These are phyloP conservation scores for Shiraia sp. DNA, from an alignment of 2,329 filamentous ascomycete species.

Conservation along the genomic window DNA sequence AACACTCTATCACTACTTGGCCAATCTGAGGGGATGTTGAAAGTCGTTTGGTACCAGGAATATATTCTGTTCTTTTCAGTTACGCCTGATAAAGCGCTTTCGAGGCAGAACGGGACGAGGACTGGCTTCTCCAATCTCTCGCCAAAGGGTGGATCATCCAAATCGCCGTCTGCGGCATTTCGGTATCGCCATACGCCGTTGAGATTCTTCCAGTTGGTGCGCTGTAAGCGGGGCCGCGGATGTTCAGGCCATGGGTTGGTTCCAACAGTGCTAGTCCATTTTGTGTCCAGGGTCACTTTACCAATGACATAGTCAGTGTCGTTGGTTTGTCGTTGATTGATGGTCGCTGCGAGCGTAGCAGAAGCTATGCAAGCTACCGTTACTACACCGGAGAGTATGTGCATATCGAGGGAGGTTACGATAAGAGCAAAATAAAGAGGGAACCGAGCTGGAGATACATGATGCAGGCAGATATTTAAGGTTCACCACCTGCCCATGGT, in stretches of 20 bases:
- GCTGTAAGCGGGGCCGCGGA: constrained; percentile 60
- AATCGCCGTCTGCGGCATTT: constrained; percentile 46
- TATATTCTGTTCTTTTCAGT: constrained; percentile 45
- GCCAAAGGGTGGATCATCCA: constrained; percentile 51
- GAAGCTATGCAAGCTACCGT: constrained; percentile 14
- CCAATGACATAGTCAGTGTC: constrained; percentile 36
- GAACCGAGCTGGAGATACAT: background rate
- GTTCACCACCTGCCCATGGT: constrained; percentile 6
- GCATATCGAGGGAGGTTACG: constrained; percentile 18
- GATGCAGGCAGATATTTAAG: constrained; percentile 23
- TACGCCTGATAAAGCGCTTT: constrained; percentile 57
- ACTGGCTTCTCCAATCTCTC: constrained; percentile 50
- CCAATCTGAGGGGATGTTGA: constrained; percentile 56
- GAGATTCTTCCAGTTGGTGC: constrained; percentile 59
- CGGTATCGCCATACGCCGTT: constrained; percentile 64
- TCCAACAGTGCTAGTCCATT: constrained; percentile 58
- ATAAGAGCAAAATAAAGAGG: background rate
- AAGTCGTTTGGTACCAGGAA: constrained; percentile 57
- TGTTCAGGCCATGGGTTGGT: constrained; percentile 62
- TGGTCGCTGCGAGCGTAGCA: constrained; percentile 10
- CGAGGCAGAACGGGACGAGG: constrained; percentile 58
- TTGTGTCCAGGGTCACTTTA: constrained; percentile 43
- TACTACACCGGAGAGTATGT: constrained; percentile 12
- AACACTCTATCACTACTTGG: constrained; percentile 47
- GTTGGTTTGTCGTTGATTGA: constrained; percentile 28